Conservation (phyloP, 2,329 filamentous ascomycete genomes). For the Alternaria alternata region DNA sequence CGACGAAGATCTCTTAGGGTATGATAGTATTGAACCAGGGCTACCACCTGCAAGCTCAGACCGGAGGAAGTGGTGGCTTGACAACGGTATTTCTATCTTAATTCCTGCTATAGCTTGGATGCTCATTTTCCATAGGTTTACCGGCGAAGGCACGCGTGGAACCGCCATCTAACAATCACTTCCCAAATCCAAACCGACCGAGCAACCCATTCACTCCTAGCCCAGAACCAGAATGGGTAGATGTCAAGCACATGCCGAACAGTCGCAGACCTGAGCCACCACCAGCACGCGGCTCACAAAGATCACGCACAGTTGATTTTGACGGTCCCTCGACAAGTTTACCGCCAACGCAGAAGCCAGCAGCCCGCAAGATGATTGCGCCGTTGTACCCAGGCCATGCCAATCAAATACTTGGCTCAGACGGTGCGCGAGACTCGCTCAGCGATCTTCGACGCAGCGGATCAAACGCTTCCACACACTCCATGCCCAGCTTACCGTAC, state of each 20-base stretch:
- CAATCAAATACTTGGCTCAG: conserved; percentile 30
- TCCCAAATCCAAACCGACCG: conserved; percentile 75
- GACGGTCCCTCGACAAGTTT: conserved; percentile 36
- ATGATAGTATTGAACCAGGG: conserved; percentile 83
- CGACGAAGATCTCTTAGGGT: conserved; percentile 82
- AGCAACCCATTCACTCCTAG: conserved; percentile 82
- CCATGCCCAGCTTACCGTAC: conserved; percentile 35
- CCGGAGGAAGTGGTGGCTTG: conserved; percentile 71
- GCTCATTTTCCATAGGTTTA: conserved; percentile 60
- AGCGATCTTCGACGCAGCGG: conserved; percentile 34
- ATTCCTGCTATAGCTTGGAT: conserved; percentile 31
- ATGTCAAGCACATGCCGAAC: conserved; percentile 44
- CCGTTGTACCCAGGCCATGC: conserved; percentile 38
- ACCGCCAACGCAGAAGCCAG: conserved; percentile 23
- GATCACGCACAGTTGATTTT: conserved; percentile 43
- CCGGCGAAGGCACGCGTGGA: conserved; percentile 77
- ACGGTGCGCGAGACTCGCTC: conserved; percentile 28
- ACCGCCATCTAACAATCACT: conserved; percentile 68
- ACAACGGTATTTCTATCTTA: conserved; percentile 68
- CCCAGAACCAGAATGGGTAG: conserved; percentile 85
- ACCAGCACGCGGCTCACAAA: conserved; percentile 40
- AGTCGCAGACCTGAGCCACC: conserved; percentile 40
- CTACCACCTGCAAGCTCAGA: conserved; percentile 70
- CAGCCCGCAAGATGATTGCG: conserved; percentile 42
- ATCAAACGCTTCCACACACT: conserved; percentile 41